Base-by-base conservation (phyloP, 371 early-diverging fungal genomes). In the Lichtheimia hyalospora region DNA sequence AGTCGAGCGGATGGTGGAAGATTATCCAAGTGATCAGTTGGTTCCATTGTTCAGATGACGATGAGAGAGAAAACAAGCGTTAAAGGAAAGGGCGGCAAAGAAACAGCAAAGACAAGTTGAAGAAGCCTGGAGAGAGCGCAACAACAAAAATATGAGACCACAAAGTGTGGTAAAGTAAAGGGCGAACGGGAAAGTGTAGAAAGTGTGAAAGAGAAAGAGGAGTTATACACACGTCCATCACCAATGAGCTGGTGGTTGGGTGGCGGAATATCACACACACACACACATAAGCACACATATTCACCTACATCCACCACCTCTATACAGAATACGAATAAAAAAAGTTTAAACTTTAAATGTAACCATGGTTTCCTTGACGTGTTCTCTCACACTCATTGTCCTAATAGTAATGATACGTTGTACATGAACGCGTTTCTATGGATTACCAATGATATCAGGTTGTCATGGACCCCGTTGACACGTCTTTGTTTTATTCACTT, bases 1-100 rank as follows among this genome's bases (percentile, higher is more conserved):
- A 81, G 66, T 58, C 77, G 62, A 52, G 75, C 81, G 51, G 81
- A 77, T 54, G 77, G 77, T 40, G 80, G 71, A 40, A 79, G 66
- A 46, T 48, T 54, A 25, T 73, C 69, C 64, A 72, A 63, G 53
- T 68, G 62, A 52, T 67, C 66, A 51, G 63, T 52, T 40, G 66
- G 27, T 61, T 67, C 57, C 71, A 70, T 66, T 39, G 28, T 56
- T 27, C 18, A 58, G 49, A 34, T 49, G n/a, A 57, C 46, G 21
- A 59, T 10, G 20, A 46, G 34, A 27, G 41, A 59, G 54, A 43
- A 50, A 43, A 51, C 2, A 40, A 44, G 24, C 46, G 49, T 20
- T n/a, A 43, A 24, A 57, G 34, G 27, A 48, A 50, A 49, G 53
- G 23, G 56, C 24, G 23, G 53, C 34, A 39, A 54, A 46, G 34